These are phyloP conservation scores for Fonsecaea pedrosoi DNA, from an alignment of 2,329 filamentous ascomycete species.

Conservation along the genomic window DNA sequence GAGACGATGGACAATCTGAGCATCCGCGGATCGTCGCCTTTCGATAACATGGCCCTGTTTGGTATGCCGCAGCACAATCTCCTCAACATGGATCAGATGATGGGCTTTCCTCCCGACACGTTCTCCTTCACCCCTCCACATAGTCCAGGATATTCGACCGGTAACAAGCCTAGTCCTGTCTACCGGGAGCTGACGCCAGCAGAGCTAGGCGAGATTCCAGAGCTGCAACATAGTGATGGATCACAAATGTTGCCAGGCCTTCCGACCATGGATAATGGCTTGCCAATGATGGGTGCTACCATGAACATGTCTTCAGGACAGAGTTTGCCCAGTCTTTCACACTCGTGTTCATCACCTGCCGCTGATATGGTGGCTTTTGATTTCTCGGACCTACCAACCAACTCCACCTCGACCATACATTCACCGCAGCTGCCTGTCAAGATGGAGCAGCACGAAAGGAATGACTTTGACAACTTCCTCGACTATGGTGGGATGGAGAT, in stretches of 20 bases:
- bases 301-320: constrained; percentile 28
- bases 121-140: constrained; percentile 57
- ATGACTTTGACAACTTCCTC: constrained; percentile 41
- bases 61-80: constrained; percentile 28
- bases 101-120: constrained; percentile 47
- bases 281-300: constrained; percentile 25
- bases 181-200: constrained; percentile 49
- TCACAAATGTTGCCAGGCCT: constrained; percentile 35
- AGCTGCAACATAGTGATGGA: constrained; percentile 13
- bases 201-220: constrained; percentile 32
- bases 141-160: constrained; percentile 52
- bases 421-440: constrained; percentile 31
- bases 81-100: constrained; percentile 33
- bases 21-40: constrained; percentile 45
- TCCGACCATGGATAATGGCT: constrained; percentile 30
- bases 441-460: constrained; percentile 30
- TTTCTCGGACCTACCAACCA: constrained; percentile 33
- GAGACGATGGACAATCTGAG: constrained; percentile 50
- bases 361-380: constrained; percentile 39
- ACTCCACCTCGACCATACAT: constrained; percentile 19
- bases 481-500: constrained; percentile 39
- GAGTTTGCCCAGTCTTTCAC: constrained; percentile 36
- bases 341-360: constrained; percentile 38
- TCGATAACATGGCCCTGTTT: constrained; percentile 43
- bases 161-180: constrained; percentile 48